phyloP scores from a whole-genome alignment of 352 stramenopile genomes.

The Thraustochytrium sp. region DNA sequence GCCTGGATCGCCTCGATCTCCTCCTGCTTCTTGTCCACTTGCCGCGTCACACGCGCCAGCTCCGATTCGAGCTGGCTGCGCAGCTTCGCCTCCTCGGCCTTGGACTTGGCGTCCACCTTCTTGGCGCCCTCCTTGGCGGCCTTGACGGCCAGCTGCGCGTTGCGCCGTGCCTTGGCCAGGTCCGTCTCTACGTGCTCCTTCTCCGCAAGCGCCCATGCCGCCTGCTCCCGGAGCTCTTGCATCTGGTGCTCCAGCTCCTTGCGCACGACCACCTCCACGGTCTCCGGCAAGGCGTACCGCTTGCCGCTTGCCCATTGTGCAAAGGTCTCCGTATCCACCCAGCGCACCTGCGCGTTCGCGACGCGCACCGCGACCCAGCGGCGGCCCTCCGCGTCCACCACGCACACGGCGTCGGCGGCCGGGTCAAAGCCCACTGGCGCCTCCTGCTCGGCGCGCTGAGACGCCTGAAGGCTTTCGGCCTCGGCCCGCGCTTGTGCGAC shows the following conservation, averaged over 20 bases:
- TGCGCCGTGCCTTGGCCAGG: neutral
- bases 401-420: neutral
- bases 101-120: neutral
- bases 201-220: conserved; percentile 17
- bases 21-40: neutral
- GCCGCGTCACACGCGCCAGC: conserved; percentile 16
- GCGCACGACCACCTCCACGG: neutral
- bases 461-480: neutral
- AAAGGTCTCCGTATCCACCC: neutral
- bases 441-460: neutral
- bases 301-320: neutral
- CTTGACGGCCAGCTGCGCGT: conserved; percentile 27
- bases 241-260: neutral
- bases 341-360: neutral
- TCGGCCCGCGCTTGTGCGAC: neutral
- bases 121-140: conserved; percentile 5
- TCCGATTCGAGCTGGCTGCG: neutral
- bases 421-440: conserved; percentile 6
- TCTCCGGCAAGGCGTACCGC: neutral
- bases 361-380: neutral
- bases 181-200: conserved; percentile 8
- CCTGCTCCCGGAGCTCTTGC: conserved; percentile 17
- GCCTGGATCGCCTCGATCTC: conserved; percentile 25
- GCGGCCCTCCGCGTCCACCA: neutral
- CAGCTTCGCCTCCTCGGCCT: conserved; percentile 16